phyloP scores from a whole-genome alignment of 1,139 yeast genomes.

The Yamadazyma mexicana region DNA sequence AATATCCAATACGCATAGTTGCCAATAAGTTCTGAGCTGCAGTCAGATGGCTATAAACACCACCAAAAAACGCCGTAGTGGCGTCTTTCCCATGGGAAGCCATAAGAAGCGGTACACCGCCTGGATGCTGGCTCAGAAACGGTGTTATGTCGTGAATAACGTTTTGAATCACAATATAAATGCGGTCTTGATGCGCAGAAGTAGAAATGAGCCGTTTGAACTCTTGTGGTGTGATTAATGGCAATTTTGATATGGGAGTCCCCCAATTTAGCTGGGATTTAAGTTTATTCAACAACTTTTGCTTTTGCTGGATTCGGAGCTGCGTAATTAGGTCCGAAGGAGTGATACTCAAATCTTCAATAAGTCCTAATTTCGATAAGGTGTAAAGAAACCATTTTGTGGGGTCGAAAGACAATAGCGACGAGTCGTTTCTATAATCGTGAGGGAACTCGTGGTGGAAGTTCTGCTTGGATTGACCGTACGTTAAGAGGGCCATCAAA shows the following conservation, averaged over 20 bases:
- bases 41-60: constrained; percentile 72
- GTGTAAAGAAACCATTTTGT: constrained; percentile 59
- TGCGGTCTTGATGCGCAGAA: constrained; percentile 36
- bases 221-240: constrained; percentile 50
- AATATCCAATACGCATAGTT: constrained; percentile 71
- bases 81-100: constrained; percentile 74
- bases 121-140: constrained; percentile 72
- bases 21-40: constrained; percentile 73
- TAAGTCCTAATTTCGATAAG: constrained; percentile 40
- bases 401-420: constrained; percentile 61
- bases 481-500: constrained; percentile 53
- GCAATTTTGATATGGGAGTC: constrained; percentile 67
- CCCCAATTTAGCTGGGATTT: constrained; percentile 75
- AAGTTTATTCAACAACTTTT: constrained; percentile 56
- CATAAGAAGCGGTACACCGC: constrained; percentile 59
- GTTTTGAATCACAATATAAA: constrained; percentile 48
- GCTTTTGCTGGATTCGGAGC: constrained; percentile 63
- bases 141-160: constrained; percentile 76
- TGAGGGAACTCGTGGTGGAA: constrained; percentile 77
- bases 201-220: constrained; percentile 43
- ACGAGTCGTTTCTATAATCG: constrained; percentile 55
- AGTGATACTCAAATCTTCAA: constrained; percentile 40
- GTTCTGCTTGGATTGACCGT: constrained; percentile 66
- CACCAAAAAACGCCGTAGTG: constrained; percentile 70
- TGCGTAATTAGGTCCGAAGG: constrained; percentile 53